Evolutionary conservation across 2,329 filamentous ascomycete species (phyloP).

Genomic region (Aspergillus sp.): DNA sequence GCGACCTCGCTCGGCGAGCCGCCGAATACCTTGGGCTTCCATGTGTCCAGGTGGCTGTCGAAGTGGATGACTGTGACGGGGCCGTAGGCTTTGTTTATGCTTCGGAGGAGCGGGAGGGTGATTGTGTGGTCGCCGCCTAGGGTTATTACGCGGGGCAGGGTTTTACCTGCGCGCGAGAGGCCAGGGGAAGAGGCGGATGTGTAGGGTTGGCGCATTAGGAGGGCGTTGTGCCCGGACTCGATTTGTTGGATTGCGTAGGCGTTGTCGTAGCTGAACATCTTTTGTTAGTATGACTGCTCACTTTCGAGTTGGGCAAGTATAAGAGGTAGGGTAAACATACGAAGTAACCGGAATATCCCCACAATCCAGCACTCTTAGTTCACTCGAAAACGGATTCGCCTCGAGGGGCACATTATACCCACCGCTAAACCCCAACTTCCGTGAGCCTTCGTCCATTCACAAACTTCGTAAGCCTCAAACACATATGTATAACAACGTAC

Average conservation of each 20-base stretch:
- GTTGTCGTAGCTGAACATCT: constrained; percentile 71
- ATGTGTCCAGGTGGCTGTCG: constrained; percentile 65
- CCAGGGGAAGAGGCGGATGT: constrained; percentile 71
- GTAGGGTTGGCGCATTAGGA: constrained; percentile 71
- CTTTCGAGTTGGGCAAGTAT: not conserved
- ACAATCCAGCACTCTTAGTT: constrained; percentile 80
- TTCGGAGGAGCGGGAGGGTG: constrained; percentile 57
- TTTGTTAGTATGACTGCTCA: too few species aligned
- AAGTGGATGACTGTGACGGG: constrained; percentile 69
- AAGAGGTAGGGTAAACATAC: constrained; percentile 51
- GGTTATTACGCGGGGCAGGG: constrained; percentile 79
- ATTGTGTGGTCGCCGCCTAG: constrained; percentile 58
- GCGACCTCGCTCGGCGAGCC: constrained; percentile 77
- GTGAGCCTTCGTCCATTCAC: constrained; percentile 41
- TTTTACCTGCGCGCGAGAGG: constrained; percentile 72
- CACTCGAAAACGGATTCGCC: constrained; percentile 80
- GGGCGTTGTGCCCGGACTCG: constrained; percentile 78
- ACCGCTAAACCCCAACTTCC: constrained; percentile 65
- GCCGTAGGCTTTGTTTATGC: constrained; percentile 68
- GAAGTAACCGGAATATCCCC: constrained; percentile 85
- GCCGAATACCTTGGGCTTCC: constrained; percentile 85
- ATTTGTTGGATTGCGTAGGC: constrained; percentile 81
- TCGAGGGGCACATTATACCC: constrained; percentile 83
- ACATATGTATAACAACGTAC: constrained; percentile 57
- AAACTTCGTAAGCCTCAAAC: constrained; percentile 26